A percentile compares a stretch with the other conserved stretches of the same genome.
Evolutionary conservation across 257 asterid genomes (phyloP).

Genomic region (Nicotiana tomentosiformis): DNA sequence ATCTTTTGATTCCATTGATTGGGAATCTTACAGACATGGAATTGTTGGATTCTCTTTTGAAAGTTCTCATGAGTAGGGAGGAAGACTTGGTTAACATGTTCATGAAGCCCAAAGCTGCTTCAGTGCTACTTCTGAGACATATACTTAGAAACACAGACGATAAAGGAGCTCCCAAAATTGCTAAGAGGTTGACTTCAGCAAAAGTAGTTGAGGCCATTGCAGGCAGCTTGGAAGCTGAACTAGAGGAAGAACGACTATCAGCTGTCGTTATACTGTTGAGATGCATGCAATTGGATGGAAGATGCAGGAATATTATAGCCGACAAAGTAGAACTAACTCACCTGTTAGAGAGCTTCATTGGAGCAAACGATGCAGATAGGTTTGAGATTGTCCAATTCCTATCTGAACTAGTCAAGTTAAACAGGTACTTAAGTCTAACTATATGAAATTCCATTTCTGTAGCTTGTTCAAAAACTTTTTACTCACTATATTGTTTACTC

Average conservation of each 20-base stretch:
- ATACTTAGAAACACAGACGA: conserved; percentile 38
- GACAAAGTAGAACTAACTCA: conserved; percentile 46
- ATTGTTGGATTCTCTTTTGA: conserved; percentile 41
- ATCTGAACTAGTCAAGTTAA: conserved; percentile 57
- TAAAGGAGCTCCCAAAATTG: conserved; percentile 21
- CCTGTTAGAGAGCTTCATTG: conserved; percentile 44
- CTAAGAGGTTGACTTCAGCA: conserved; percentile 28
- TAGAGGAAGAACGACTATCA: conserved; percentile 44
- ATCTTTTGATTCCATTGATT: conserved; percentile 37
- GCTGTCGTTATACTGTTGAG: conserved; percentile 60
- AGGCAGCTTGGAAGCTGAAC: conserved; percentile 40
- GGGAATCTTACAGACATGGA: conserved; percentile 43
- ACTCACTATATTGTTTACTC: conserved; percentile 10
- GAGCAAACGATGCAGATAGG: conserved; percentile 38
- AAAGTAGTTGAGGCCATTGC: conserved; percentile 32
- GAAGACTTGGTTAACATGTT: conserved; percentile 27
- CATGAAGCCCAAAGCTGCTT: conserved; percentile 50
- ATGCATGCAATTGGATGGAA: conserved; percentile 67
- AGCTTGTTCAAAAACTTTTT: neutral
- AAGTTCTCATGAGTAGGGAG: conserved; percentile 23
- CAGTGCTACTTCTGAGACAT: conserved; percentile 44
- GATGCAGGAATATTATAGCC: conserved; percentile 59
- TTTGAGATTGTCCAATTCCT: conserved; percentile 62
- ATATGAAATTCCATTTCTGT: neutral
- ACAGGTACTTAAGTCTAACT: conserved; percentile 36